Percentiles rank a stretch among this genome's conserved stretches.
These are phyloP conservation scores for Verticillium isaacii DNA, from an alignment of 2,329 filamentous ascomycete species.

Conservation along the genomic window DNA sequence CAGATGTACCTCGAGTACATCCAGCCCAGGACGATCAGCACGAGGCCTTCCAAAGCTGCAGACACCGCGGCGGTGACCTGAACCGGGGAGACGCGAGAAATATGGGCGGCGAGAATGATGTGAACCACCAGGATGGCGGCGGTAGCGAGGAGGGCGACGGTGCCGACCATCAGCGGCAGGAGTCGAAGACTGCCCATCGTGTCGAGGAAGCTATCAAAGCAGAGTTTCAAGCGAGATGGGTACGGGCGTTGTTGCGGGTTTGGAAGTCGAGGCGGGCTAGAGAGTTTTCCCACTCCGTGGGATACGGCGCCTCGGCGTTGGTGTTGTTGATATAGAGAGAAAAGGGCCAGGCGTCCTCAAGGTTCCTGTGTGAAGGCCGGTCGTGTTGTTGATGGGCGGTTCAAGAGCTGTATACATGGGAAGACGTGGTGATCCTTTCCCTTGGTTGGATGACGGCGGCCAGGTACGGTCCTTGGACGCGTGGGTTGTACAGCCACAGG, in stretches of 20 bases:
- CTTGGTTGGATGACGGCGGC: background rate
- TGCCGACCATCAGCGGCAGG: conserved; percentile 30
- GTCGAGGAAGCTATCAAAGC: background rate
- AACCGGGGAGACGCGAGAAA: conserved; percentile 24
- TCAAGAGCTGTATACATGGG: background rate
- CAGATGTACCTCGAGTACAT: conserved; percentile 25
- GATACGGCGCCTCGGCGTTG: background rate
- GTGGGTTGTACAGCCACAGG: too few relatives aligned
- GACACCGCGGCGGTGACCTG: conserved; percentile 31
- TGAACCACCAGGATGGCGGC: conserved; percentile 33
- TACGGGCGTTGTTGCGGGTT: background rate
- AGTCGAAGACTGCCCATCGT: conserved; percentile 9
- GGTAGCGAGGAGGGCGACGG: conserved; percentile 31
- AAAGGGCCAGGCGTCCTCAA: background rate
- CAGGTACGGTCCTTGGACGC: too few relatives aligned
- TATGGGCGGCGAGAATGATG: conserved; percentile 29
- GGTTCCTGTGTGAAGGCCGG: background rate
- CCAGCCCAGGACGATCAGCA: conserved; percentile 27
- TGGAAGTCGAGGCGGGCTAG: background rate
- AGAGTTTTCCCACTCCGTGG: background rate
- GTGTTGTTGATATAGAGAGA: background rate
- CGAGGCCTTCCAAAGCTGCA: conserved; percentile 28
- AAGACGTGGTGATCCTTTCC: background rate
- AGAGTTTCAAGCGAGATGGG: background rate
- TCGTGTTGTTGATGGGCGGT: background rate